Percentiles rank a stretch among this genome's conserved stretches.
These are phyloP conservation scores for Paramecium sexaurelia DNA, from an alignment of 73 alveolate species.

Conservation along the genomic window DNA sequence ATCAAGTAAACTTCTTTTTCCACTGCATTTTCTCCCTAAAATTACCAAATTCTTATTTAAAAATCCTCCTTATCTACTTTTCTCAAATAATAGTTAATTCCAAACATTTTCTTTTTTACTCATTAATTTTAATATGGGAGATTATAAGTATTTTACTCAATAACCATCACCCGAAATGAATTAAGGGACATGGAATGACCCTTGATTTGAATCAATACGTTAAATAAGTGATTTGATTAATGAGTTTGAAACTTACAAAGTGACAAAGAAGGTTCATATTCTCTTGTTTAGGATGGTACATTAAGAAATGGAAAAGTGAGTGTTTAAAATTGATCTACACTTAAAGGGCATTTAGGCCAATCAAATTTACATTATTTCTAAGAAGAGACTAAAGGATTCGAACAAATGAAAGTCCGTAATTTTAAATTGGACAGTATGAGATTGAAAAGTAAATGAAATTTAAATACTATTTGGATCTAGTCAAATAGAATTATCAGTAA, in stretches of 20 bases:
- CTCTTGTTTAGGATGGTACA: background rate
- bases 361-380: background rate
- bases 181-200: background rate
- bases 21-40: constrained; percentile 58
- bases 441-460: constrained; percentile 2
- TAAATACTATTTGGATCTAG: constrained; percentile 11
- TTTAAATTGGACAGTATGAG: background rate
- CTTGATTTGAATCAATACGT: background rate
- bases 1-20: constrained; percentile 63
- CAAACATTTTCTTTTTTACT: constrained; percentile 64
- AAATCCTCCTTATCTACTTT: constrained; percentile 22
- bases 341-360: background rate
- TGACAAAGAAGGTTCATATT: background rate
- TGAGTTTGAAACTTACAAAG: background rate
- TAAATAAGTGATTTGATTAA: background rate
- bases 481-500: too few species aligned
- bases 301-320: background rate
- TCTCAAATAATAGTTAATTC: constrained; percentile 60
- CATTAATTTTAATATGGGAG: constrained; percentile 45
- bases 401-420: background rate
- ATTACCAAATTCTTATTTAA: constrained; percentile 55
- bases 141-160: constrained; percentile 5
- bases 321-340: background rate
- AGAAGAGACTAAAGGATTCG: background rate
- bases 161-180: background rate